Evolutionary conservation across 2,329 filamentous ascomycete species (phyloP).

Genomic region (Cucurbitaria berberidis): DNA sequence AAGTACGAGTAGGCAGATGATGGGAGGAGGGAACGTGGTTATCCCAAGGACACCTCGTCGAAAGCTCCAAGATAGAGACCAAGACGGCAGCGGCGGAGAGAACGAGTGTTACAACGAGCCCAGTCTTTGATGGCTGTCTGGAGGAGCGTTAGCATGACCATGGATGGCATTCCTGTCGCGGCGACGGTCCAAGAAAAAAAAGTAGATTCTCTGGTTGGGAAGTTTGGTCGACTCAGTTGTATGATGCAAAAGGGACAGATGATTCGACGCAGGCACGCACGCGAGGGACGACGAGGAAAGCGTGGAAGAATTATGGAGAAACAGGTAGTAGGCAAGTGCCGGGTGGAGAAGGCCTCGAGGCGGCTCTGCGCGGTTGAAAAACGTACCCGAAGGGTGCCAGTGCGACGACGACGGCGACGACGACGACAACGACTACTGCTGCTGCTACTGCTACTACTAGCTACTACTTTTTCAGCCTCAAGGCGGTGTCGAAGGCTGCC

Average conservation of each 20-base stretch:
- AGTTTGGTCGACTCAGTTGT: too few relatives aligned
- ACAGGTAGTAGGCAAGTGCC: slow-evolving; percentile 20
- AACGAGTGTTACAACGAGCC: slow-evolving; percentile 27
- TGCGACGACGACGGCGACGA: slow-evolving; percentile 44
- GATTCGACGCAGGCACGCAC: too few relatives aligned
- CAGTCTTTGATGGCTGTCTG: slow-evolving; percentile 32
- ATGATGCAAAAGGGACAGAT: too few relatives aligned
- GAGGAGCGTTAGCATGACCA: slow-evolving; percentile 35
- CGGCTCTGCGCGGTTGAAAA: slow-evolving; percentile 45
- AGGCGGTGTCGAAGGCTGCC: slow-evolving; percentile 44
- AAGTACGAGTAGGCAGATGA: slow-evolving; percentile 3
- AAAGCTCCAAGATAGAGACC: slow-evolving; percentile 23
- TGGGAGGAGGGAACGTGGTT: too few relatives aligned
- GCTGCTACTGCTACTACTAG: too few relatives aligned
- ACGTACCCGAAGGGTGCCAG: slow-evolving; percentile 46
- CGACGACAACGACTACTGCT: too few relatives aligned
- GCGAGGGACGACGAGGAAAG: slow-evolving; percentile 13
- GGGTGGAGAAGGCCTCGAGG: slow-evolving; percentile 23
- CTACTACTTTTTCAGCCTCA: slow-evolving; percentile 49
- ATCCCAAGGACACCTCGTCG: slow-evolving; percentile 31
- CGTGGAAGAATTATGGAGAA: slow-evolving; percentile 15
- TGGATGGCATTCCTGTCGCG: slow-evolving; percentile 23
- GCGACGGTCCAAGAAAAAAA: neutral
- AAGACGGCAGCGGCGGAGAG: slow-evolving; percentile 23
- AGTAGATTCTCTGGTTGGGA: too few relatives aligned